Conservation (phyloP, 306 rosid species). For the Nissolia schottii region DNA sequence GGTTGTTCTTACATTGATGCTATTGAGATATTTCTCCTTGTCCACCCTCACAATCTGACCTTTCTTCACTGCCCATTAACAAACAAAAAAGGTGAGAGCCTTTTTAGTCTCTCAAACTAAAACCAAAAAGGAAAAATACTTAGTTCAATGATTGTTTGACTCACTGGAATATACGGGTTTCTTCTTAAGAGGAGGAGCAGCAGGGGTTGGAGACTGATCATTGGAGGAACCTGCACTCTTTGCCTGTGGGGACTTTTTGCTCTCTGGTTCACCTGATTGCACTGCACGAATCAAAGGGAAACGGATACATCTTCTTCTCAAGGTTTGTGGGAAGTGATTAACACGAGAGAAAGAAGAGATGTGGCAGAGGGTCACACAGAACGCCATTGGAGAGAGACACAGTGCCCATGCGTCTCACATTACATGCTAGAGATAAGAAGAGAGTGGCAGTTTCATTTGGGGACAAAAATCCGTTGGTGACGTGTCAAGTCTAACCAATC, state of each 20-base stretch:
- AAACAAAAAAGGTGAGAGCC: not conserved
- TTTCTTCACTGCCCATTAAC: conserved; percentile 84
- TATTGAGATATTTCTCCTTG: conserved; percentile 85
- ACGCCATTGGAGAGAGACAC: conserved; percentile 47
- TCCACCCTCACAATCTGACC: conserved; percentile 98
- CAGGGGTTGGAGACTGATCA: conserved; percentile 46
- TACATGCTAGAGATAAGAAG: conserved; percentile 27
- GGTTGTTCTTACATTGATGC: conserved; percentile 72
- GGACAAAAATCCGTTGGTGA: conserved; percentile 6
- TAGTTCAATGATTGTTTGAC: not conserved
- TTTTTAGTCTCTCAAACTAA: not conserved
- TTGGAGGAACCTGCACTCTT: conserved; percentile 46
- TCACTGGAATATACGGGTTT: conserved; percentile 87
- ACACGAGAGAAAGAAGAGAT: conserved; percentile 42
- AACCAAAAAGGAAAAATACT: not conserved
- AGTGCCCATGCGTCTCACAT: conserved; percentile 20
- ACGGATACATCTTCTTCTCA: conserved; percentile 39
- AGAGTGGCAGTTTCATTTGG: not conserved
- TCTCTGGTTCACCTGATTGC: conserved; percentile 50
- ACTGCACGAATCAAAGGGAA: conserved; percentile 47
- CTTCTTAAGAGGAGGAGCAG: conserved; percentile 45
- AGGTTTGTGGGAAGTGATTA: conserved; percentile 35
- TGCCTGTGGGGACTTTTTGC: conserved; percentile 26
- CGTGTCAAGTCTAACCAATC: not conserved
- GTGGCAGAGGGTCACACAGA: conserved; percentile 39